Conservation (phyloP, 2,329 filamentous ascomycete genomes). For the Alternaria burnsii region DNA sequence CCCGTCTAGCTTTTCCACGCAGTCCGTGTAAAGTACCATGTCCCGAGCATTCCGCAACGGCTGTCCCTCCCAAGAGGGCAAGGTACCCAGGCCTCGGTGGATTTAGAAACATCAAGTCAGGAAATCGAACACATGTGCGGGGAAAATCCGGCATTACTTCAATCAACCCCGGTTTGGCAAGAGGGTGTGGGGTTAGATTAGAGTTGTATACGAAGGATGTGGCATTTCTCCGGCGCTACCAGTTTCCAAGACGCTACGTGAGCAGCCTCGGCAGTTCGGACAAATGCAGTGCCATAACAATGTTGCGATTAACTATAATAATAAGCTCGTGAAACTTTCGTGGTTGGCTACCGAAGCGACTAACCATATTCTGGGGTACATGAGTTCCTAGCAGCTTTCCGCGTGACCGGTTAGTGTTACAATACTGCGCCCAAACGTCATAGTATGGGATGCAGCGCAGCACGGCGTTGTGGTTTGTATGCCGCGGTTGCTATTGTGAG, state of each 20-base stretch:
- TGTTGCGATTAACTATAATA: background rate
- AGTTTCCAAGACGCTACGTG: background rate
- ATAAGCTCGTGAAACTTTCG: background rate
- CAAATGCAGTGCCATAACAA: background rate
- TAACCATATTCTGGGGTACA: background rate
- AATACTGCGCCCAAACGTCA: background rate
- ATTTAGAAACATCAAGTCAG: background rate
- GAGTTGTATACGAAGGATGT: conserved; percentile 11
- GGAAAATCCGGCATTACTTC: background rate
- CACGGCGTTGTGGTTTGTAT: background rate
- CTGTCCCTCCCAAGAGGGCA: background rate
- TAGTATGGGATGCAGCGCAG: background rate
- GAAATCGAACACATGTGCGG: background rate
- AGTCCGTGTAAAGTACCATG: background rate
- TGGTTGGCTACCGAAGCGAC: background rate
- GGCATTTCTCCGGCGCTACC: conserved; percentile 15
- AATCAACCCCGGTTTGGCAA: background rate
- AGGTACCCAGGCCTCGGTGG: conserved; percentile 1
- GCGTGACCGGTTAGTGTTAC: background rate
- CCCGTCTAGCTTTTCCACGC: background rate
- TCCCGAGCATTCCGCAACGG: background rate
- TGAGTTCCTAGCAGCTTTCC: background rate
- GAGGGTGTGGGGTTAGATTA: conserved; percentile 18
- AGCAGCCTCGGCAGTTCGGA: conserved; percentile 16
- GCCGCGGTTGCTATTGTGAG: conserved; percentile 7